Evolutionary conservation across 345 rosid genomes (phyloP), one percentile per base, ranked within the genome.

Genomic region (Eucalyptus microcorys): DNA sequence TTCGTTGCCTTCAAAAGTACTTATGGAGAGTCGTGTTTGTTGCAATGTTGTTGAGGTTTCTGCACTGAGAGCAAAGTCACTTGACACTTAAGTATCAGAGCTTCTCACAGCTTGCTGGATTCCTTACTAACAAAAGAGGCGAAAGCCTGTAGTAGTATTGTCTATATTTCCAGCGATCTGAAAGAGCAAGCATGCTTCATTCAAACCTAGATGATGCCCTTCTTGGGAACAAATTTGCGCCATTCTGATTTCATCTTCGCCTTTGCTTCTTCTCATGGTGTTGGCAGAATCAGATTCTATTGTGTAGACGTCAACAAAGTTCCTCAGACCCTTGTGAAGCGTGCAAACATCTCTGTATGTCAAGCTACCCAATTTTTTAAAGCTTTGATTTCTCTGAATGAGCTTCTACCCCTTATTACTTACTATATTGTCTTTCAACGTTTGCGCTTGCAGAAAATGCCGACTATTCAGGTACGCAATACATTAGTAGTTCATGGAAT

Each of bases 341-440:
- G 97, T 6, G 99, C 99, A 87, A 95, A 95, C 92, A 95, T 97
- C 90, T 93, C 96, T 32, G 99, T 97, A 94, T 47, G 89, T 89
- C 45, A 49, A 10, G 83, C 40, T 47, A 52, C 89, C 30, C 42
- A 2, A n/a, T 21, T 7, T 47, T 9, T 14, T 26, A 34, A 22
- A n/a, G 49, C 87, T 88, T 80, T 6, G 19, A 71, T 76, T 40
- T 76, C 1, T 10, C 15, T 40, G 26, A 37, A 37, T 3, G 21
- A 71, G 45, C 81, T 19, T 76, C 47, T 6, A 40, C 83, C 10
- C 83, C 30, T 10, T 2, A 5, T 5, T 71, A 49, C 37, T 85
- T 6, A 66, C 49, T 89, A 22, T 32, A 32, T 12, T 15, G 2
- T 12, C 15, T 87, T 61, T 5, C 26, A 2, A 8, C 24, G 15